Percentiles rank a stretch among this genome's conserved stretches.
These are phyloP conservation scores for Dactylis glomerata DNA, from an alignment of 176 grass and related monocot species.

Conservation along the genomic window DNA sequence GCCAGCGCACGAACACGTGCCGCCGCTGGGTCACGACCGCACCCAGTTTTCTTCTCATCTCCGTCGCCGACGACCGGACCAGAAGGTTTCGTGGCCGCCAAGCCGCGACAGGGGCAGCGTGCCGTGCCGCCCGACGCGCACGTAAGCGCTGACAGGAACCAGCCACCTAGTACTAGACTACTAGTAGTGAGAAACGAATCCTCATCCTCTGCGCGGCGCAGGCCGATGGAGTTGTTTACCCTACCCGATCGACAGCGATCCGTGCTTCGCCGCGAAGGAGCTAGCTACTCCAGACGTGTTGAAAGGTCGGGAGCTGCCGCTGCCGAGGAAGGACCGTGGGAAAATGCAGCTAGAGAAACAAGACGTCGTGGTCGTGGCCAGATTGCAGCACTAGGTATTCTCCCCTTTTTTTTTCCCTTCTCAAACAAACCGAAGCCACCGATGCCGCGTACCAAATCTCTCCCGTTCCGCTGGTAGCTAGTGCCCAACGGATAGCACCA, in stretches of 20 bases:
- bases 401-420: not conserved
- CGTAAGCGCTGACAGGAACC: not conserved
- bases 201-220: not conserved
- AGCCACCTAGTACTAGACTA: too few species aligned
- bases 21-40: not conserved
- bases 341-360: not conserved
- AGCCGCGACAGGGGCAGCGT: constrained; percentile 7
- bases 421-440: constrained; percentile 5
- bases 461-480: not conserved
- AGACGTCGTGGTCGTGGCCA: not conserved
- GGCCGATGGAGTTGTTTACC: not conserved
- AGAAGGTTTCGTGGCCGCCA: not conserved
- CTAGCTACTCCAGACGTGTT: not conserved
- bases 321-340: not conserved
- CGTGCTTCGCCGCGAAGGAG: not conserved
- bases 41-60: not conserved
- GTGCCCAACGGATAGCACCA: not conserved
- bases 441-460: not conserved
- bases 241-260: not conserved
- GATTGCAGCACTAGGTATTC: not conserved
- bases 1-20: not conserved
- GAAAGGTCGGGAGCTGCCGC: not conserved
- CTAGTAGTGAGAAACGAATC: not conserved
- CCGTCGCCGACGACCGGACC: not conserved
- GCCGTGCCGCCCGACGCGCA: not conserved